Base-by-base conservation (phyloP, 2,329 filamentous ascomycete species). In the Paramyrothecium roridum region DNA sequence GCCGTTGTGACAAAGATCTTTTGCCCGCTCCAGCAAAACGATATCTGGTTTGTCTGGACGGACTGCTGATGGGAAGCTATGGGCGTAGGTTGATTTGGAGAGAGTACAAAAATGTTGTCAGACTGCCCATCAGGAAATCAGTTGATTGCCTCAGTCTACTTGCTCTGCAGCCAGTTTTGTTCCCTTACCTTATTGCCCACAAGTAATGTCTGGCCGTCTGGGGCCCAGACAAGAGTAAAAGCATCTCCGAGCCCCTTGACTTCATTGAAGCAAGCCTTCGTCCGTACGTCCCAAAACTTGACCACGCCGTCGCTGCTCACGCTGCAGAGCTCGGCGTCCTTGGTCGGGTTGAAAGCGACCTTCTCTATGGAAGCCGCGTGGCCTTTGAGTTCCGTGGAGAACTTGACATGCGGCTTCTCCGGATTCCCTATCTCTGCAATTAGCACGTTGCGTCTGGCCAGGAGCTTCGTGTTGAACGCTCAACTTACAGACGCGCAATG, bases 211-310 rank as follows among this genome's bases (percentile, higher is more conserved):
- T 82, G 78, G 2, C 90, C 90, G 63, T 89, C 83, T 0, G 90
- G 89, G 33, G 82, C 82, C 90, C 90, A 93, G 1, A 83, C 85
- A 56, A 93, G 75, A 12, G 86, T 88, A 62, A 90, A 86, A 3
- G 89, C 84, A 60, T 85, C 83, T 8, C 85, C 87, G 48, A 87
- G 76, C 4, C 80, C 81, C 61, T 83, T 86, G 43, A 90, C 80
- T 68, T 90, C 87, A 52, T 88, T 89, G 59, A 88, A 80, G 63
- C 86, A 86, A 2, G 81, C 80, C 67, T 89, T 90, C 56, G 82
- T 88, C 63, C 89, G 79, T 13, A 92, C 88, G 66, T 93, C 90
- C 90, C 90, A 93, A 63, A 93, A 85, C 67, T 88, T 85, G 57
- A 90, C 85, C 33, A 87, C 82, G 2, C 90, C 90, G 66, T 93